Evolutionary conservation across 2,329 filamentous ascomycete genomes (phyloP).

Genomic region (Hypoxylon sp.): DNA sequence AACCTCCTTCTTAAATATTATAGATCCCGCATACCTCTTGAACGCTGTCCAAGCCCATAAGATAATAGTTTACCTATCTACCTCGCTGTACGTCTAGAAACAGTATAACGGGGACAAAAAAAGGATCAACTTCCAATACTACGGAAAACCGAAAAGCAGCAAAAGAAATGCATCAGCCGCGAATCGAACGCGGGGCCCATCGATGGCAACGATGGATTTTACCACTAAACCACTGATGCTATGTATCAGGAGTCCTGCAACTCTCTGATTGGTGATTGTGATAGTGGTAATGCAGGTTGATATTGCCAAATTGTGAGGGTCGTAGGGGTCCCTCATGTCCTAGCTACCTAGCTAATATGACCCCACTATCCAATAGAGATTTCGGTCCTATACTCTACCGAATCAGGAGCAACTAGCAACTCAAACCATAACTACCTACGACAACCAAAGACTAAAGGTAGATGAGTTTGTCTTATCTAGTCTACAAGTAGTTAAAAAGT

Average conservation of each 20-base stretch:
- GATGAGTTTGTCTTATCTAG: neutral
- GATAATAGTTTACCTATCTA: too few relatives aligned
- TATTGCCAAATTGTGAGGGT: neutral
- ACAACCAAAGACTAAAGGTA: neutral
- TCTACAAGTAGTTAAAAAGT: neutral
- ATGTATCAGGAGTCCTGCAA: neutral
- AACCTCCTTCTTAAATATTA: too few relatives aligned
- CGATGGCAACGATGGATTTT: constrained; percentile 69
- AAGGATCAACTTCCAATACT: neutral
- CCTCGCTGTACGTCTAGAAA: neutral
- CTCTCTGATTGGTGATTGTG: neutral
- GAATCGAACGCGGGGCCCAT: constrained; percentile 66
- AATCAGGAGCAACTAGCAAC: neutral
- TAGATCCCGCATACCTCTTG: too few relatives aligned
- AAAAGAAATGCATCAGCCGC: constrained; percentile 57
- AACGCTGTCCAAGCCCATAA: too few relatives aligned
- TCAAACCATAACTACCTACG: neutral
- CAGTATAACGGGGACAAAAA: too few relatives aligned
- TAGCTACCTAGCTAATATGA: neutral
- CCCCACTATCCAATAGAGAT: neutral
- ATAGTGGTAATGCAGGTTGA: neutral
- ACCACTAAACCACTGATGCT: constrained; percentile 66
- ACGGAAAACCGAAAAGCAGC: neutral
- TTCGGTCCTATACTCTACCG: neutral
- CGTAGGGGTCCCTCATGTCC: neutral